A percentile compares a stretch with the other conserved stretches of the same genome.
Conservation (phyloP, 192 early-diverging fungal species). For the Entrophospora sp. region DNA sequence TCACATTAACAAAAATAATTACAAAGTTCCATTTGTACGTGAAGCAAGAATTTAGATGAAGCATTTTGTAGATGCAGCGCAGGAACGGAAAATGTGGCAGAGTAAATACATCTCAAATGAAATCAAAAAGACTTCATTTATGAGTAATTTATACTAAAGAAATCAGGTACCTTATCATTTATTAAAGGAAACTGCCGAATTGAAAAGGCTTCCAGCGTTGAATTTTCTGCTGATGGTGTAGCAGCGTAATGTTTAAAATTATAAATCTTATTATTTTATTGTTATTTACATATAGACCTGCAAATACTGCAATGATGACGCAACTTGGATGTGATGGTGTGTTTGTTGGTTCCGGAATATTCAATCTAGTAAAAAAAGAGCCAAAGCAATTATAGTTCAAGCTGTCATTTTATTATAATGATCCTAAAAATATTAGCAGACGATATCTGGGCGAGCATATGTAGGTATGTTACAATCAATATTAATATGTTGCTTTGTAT, state of each 20-base stretch:
- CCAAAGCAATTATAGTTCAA: constrained; percentile 88
- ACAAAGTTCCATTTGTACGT: constrained; percentile 92
- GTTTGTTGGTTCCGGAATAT: constrained; percentile 97
- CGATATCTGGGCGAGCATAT: constrained; percentile 89
- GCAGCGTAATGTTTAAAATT: constrained; percentile 53
- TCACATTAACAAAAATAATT: constrained; percentile 93
- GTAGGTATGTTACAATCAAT: too few species aligned
- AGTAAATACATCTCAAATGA: constrained; percentile 87
- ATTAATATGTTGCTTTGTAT: neutral
- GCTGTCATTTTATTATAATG: constrained; percentile 93
- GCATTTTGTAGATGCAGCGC: constrained; percentile 95
- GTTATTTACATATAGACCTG: constrained; percentile 63
- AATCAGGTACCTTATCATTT: constrained; percentile 86
- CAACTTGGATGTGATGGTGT: constrained; percentile 97
- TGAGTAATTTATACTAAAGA: constrained; percentile 89
- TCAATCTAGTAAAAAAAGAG: constrained; percentile 89
- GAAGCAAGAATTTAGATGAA: constrained; percentile 95
- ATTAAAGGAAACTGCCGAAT: constrained; percentile 76
- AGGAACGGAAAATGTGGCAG: constrained; percentile 95
- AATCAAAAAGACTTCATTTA: constrained; percentile 74
- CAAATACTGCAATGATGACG: constrained; percentile 99
- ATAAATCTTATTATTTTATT: too few species aligned
- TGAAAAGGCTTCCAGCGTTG: constrained; percentile 90
- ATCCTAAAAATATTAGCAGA: constrained; percentile 81
- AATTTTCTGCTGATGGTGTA: constrained; percentile 96